phyloP scores from a whole-genome alignment of 2,329 filamentous ascomycete genomes.

The Periconia sp. region DNA sequence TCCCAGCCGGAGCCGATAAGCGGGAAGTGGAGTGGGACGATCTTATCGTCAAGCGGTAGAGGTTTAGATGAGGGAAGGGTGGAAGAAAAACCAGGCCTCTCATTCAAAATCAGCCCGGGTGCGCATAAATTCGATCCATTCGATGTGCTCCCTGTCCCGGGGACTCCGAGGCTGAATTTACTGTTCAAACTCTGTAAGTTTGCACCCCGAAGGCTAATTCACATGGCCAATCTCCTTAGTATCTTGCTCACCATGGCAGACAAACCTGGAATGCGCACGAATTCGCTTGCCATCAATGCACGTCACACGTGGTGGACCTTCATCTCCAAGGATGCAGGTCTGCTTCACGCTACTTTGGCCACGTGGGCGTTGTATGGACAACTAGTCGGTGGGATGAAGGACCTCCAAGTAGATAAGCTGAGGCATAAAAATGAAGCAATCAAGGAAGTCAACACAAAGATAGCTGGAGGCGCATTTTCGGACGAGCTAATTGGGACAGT shows the following conservation, averaged over 20 bases:
- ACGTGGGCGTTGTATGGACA: conserved; percentile 35
- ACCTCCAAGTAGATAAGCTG: conserved; percentile 21
- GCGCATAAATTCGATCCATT: conserved; percentile 29
- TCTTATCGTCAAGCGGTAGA: neutral
- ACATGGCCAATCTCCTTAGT: neutral
- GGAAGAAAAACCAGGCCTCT: conserved; percentile 1
- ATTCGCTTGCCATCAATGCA: conserved; percentile 28
- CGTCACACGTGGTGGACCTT: conserved; percentile 29
- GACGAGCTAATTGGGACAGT: conserved; percentile 32
- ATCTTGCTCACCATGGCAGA: conserved; percentile 15
- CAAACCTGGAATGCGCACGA: conserved; percentile 18
- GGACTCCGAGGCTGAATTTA: conserved; percentile 23
- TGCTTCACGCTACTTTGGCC: conserved; percentile 34
- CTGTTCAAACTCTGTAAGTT: conserved; percentile 32
- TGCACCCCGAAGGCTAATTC: neutral
- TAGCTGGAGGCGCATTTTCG: conserved; percentile 21
- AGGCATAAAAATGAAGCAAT: conserved; percentile 34
- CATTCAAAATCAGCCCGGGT: conserved; percentile 16
- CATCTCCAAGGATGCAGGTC: conserved; percentile 25
- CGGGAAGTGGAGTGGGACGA: neutral
- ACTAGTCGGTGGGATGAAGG: conserved; percentile 16
- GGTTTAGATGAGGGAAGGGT: neutral
- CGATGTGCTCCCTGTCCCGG: conserved; percentile 29
- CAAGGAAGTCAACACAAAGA: conserved; percentile 27
- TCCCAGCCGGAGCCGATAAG: neutral